Conservation (phyloP, 2,329 filamentous ascomycete species). For the Blumeriella jaapii region DNA sequence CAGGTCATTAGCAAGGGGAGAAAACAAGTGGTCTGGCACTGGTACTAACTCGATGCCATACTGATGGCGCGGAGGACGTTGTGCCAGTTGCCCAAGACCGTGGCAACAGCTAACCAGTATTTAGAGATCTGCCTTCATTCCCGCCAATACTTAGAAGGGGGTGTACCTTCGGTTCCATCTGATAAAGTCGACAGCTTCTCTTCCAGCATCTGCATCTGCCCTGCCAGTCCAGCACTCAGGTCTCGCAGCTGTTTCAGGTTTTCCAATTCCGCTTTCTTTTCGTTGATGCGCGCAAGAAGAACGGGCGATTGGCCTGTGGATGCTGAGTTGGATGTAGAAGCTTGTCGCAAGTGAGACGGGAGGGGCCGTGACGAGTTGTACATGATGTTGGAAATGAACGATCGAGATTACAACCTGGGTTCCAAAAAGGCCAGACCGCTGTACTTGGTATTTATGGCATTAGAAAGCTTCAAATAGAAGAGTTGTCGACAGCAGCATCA, state of each 20-base stretch:
- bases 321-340: constrained; percentile 39
- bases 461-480: no score
- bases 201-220: constrained; percentile 73
- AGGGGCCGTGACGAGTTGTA: constrained; percentile 45
- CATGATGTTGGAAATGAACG: no score
- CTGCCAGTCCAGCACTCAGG: constrained; percentile 65
- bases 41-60: constrained; percentile 64
- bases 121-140: constrained; percentile 5
- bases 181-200: constrained; percentile 67
- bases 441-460: background rate
- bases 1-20: constrained; percentile 10
- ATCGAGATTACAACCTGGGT: no score
- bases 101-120: constrained; percentile 52
- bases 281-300: constrained; percentile 64
- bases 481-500: no score
- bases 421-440: no score
- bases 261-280: constrained; percentile 77
- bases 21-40: background rate
- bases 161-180: constrained; percentile 66
- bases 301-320: constrained; percentile 53
- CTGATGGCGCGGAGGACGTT: constrained; percentile 75
- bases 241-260: constrained; percentile 67
- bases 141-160: background rate
- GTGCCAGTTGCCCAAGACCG: constrained; percentile 81
- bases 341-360: constrained; percentile 56